Evolutionary conservation across 2,329 filamentous ascomycete genomes (phyloP).

Genomic region (Penicillium sp.): DNA sequence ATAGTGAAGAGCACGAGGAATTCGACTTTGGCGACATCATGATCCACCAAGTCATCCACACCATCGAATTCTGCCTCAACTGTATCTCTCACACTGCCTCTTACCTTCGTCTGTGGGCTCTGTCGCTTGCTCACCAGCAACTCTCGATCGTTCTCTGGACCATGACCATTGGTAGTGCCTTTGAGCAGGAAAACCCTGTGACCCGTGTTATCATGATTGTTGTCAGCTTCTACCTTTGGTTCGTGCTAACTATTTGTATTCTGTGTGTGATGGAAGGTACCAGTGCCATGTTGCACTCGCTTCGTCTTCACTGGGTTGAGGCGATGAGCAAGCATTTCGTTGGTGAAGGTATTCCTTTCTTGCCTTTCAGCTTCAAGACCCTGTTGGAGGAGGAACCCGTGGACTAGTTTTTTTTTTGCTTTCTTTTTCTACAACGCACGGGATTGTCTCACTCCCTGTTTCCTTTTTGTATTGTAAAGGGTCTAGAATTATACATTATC

Average conservation of each 20-base stretch:
- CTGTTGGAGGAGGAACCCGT: conserved; percentile 76
- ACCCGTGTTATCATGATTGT: conserved; percentile 78
- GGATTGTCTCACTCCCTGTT: not conserved
- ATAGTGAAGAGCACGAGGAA: conserved; percentile 82
- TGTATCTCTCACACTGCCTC: conserved; percentile 98
- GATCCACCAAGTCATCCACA: conserved; percentile 99
- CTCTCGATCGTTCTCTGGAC: conserved; percentile 92
- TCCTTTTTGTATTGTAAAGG: conserved; percentile 11
- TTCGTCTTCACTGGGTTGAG: conserved; percentile 93
- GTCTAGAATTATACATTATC: conserved; percentile 12
- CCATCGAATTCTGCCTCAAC: conserved; percentile 98
- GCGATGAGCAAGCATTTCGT: conserved; percentile 98
- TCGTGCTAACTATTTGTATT: conserved; percentile 75
- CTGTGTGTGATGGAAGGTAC: conserved; percentile 95
- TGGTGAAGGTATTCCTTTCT: conserved; percentile 82
- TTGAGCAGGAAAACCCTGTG: conserved; percentile 62
- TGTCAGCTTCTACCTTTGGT: conserved; percentile 83
- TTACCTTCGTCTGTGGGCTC: conserved; percentile 95
- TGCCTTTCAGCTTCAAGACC: conserved; percentile 82
- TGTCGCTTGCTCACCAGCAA: conserved; percentile 97
- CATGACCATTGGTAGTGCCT: conserved; percentile 85
- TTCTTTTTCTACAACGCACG: not conserved
- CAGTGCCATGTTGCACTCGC: conserved; percentile 89
- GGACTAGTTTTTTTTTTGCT: conserved; percentile 32
- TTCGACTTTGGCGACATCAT: conserved; percentile 97